These are phyloP conservation scores for Solanum tacnaense DNA, from an alignment of 257 asterid species.

Conservation along the genomic window DNA sequence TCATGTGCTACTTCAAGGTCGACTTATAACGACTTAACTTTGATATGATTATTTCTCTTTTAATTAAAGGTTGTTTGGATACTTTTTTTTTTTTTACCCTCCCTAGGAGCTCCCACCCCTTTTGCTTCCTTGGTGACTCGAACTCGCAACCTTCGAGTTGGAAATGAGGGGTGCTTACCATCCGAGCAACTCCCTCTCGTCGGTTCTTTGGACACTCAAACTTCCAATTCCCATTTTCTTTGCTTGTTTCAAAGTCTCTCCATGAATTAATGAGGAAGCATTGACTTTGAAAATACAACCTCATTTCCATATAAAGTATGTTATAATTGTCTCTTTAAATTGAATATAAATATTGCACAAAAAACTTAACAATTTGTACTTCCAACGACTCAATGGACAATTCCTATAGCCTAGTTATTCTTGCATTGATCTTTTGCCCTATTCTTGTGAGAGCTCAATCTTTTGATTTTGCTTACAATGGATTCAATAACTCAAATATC, in stretches of 20 bases:
- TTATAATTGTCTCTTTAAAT: neutral
- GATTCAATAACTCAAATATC: slow-evolving; percentile 36
- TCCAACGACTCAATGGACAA: slow-evolving; percentile 11
- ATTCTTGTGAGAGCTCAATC: slow-evolving; percentile 12
- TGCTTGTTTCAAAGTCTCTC: neutral
- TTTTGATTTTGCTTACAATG: slow-evolving; percentile 32
- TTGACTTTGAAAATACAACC: neutral
- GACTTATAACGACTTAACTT: neutral
- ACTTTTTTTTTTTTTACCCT: too few species aligned
- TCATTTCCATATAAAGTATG: neutral
- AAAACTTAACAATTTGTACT: neutral
- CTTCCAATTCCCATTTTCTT: neutral
- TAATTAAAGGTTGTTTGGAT: neutral
- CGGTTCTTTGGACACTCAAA: neutral
- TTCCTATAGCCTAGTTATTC: neutral
- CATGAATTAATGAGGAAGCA: neutral
- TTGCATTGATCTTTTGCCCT: neutral
- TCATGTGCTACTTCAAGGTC: neutral
- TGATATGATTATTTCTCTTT: neutral
- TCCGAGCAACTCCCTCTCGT: too few species aligned
- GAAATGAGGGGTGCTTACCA: too few species aligned
- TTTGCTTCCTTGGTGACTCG: too few species aligned
- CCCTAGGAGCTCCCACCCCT: too few species aligned
- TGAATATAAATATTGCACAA: neutral
- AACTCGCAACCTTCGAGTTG: too few species aligned